Percentiles rank a stretch among this genome's conserved stretches.
phyloP scores from a whole-genome alignment of 441 rosid genomes.

The Pelargonium fulgidum region DNA sequence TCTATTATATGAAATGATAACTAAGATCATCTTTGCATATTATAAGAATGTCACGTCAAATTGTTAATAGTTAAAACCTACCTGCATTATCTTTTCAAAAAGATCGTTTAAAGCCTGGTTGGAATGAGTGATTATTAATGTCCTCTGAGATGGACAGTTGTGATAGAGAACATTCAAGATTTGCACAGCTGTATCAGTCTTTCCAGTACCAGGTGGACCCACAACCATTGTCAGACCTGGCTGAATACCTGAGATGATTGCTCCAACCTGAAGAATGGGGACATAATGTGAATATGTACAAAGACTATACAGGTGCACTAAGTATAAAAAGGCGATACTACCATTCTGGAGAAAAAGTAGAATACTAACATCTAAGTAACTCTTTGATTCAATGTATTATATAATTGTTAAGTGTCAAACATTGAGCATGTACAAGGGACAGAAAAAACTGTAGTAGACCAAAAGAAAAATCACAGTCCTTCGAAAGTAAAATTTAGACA shows the following conservation, averaged over 20 bases:
- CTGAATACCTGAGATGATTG: conserved; percentile 92
- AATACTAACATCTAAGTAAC: conserved; percentile 1
- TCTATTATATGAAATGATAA: not conserved
- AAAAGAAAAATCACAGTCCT: not conserved
- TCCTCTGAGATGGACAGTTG: conserved; percentile 95
- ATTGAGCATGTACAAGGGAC: not conserved
- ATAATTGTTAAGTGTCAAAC: not conserved
- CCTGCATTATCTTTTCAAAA: conserved; percentile 99
- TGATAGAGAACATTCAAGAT: conserved; percentile 91
- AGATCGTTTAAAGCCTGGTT: conserved; percentile 96
- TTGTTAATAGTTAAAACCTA: conserved; percentile 19
- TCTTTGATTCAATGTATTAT: not conserved
- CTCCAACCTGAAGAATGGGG: conserved; percentile 59
- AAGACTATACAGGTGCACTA: not conserved
- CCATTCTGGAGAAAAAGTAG: not conserved
- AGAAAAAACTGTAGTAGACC: not conserved
- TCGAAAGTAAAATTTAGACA: not conserved
- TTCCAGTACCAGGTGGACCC: conserved; percentile 99
- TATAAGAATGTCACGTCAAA: not conserved
- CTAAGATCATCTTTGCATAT: not conserved
- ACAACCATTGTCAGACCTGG: conserved; percentile 98
- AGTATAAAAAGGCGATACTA: not conserved
- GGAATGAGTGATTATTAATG: conserved; percentile 93
- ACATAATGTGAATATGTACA: conserved; percentile 12
- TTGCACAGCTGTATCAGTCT: conserved; percentile 99